phyloP scores from a whole-genome alignment of 2,329 filamentous ascomycete genomes.

The Coniochaeta hoffmannii region DNA sequence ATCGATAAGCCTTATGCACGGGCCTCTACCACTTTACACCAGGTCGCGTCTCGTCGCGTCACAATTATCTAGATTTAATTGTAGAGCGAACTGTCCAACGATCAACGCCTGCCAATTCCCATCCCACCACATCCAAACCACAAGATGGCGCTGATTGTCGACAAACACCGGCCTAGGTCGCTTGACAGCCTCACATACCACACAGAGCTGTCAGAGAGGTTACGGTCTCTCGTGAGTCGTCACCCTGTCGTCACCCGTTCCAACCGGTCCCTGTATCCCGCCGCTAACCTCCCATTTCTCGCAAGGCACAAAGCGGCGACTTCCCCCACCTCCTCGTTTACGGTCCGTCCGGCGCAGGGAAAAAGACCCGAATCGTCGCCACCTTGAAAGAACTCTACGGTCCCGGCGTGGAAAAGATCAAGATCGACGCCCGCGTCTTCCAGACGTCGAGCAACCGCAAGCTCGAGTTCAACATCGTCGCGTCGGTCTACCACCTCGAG shows the following conservation, averaged over 20 bases:
- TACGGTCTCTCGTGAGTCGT: constrained; percentile 69
- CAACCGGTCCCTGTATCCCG: too few species aligned
- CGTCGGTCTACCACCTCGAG: constrained; percentile 94
- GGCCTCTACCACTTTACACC: background rate
- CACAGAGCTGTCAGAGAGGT: constrained; percentile 74
- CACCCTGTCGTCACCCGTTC: background rate
- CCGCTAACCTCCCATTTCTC: constrained; percentile 8
- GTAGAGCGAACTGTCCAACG: background rate
- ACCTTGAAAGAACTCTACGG: constrained; percentile 94
- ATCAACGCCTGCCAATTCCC: background rate
- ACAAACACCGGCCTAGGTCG: constrained; percentile 65
- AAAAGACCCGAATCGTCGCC: constrained; percentile 94
- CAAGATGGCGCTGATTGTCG: constrained; percentile 61
- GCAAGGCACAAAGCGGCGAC: constrained; percentile 96
- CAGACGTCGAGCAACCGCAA: constrained; percentile 94
- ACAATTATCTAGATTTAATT: background rate
- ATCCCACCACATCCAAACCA: background rate
- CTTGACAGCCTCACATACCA: constrained; percentile 82
- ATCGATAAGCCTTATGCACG: background rate
- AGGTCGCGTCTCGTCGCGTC: background rate
- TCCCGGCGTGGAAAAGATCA: constrained; percentile 98
- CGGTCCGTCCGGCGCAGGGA: constrained; percentile 90
- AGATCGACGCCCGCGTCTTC: constrained; percentile 95
- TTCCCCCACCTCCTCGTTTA: constrained; percentile 98
- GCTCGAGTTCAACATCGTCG: constrained; percentile 97